Evolutionary conservation across 2,329 filamentous ascomycete species (phyloP).

Genomic region (Fusarium tjaetaba): DNA sequence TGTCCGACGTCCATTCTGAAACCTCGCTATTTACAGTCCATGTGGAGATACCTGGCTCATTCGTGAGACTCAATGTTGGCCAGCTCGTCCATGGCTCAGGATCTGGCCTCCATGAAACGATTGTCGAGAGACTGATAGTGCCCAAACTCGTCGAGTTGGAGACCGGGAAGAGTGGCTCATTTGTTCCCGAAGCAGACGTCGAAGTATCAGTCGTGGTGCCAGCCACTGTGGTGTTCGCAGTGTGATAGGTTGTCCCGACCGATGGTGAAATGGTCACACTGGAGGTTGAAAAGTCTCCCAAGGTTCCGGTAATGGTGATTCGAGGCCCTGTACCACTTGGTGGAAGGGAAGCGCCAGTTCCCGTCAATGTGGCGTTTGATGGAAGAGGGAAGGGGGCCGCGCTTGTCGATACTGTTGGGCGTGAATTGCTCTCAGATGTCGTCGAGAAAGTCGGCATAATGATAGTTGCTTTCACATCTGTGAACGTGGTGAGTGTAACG

Average conservation of each 20-base stretch:
- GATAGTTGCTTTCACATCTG: constrained; percentile 2
- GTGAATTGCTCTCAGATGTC: constrained; percentile 1
- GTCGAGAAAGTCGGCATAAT: constrained; percentile 7
- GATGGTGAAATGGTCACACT: background rate
- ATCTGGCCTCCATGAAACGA: constrained; percentile 9
- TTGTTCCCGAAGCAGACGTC: constrained; percentile 9
- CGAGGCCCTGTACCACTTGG: constrained; percentile 4
- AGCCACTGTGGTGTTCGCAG: constrained; percentile 16
- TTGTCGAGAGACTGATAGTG: constrained; percentile 5
- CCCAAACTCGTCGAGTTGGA: constrained; percentile 28
- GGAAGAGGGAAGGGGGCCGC: constrained; percentile 26
- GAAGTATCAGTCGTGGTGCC: background rate
- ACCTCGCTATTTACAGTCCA: constrained; percentile 28
- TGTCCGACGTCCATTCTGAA: constrained; percentile 8
- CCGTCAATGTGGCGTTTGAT: constrained; percentile 26
- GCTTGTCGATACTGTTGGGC: background rate
- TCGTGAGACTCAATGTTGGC: constrained; percentile 23
- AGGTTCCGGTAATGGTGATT: background rate
- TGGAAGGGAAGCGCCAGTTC: constrained; percentile 8
- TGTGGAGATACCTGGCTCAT: background rate
- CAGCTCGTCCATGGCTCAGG: constrained; percentile 21
- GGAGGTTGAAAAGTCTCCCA: background rate
- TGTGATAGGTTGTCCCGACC: background rate
- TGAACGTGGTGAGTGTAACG: constrained; percentile 8
- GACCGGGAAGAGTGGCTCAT: constrained; percentile 9